phyloP scores from a whole-genome alignment of 305 asterid genomes.

The Salvia sclarea region DNA sequence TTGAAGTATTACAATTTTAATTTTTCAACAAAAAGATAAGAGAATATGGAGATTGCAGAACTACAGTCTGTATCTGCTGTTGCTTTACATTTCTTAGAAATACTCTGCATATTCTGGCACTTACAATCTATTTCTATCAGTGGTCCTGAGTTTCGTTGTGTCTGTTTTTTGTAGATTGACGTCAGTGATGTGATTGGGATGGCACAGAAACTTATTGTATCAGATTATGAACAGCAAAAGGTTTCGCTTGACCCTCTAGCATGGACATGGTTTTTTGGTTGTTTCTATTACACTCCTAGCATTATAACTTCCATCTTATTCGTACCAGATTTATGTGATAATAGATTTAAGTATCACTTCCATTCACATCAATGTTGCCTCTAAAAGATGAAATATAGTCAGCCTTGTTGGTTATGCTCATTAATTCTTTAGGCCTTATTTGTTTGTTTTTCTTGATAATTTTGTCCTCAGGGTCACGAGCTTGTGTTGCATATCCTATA shows the following conservation, averaged over 20 bases:
- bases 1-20: conserved; percentile 12
- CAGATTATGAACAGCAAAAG: conserved; percentile 80
- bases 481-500: conserved; percentile 85
- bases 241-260: conserved; percentile 36
- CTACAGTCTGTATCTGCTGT: neutral
- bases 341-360: neutral
- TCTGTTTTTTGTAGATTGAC: conserved; percentile 55
- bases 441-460: conserved; percentile 21
- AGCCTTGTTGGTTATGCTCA: conserved; percentile 26
- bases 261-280: neutral
- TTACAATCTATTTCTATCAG: neutral
- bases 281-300: neutral
- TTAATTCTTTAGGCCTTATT: conserved; percentile 6
- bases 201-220: conserved; percentile 66
- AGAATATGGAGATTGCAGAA: conserved; percentile 4
- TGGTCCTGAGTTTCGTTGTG: conserved; percentile 28
- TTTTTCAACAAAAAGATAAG: neutral
- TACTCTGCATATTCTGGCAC: conserved; percentile 21
- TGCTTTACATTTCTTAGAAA: conserved; percentile 17
- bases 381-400: conserved; percentile 5
- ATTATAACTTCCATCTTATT: neutral
- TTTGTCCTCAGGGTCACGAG: conserved; percentile 81
- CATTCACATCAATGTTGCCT: neutral
- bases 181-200: conserved; percentile 65
- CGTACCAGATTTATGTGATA: neutral